Evolutionary conservation across 495 filamentous ascomycete species (phyloP), one percentile per base, ranked within the genome.

Genomic region (Lasiosphaeris hirsuta): DNA sequence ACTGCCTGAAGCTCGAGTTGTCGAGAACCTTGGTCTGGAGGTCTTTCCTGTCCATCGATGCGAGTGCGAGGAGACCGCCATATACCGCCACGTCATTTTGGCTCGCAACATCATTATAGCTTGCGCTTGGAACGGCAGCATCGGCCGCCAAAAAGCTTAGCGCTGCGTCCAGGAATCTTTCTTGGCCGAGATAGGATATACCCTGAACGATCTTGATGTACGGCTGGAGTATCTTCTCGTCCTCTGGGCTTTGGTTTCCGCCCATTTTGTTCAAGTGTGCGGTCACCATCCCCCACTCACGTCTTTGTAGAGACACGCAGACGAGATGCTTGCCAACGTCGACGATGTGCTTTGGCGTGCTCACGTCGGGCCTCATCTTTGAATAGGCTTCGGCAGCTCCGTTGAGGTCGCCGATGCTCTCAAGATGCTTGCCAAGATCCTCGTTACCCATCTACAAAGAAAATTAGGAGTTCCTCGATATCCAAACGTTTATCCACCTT

Each of bases 51-150:
- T 87, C 81, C 90, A 97, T 95, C 1, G 90, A 88, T 23, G 92
- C 92, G 15, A 98, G 84, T 1, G 94, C 92, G 57, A 92, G 88
- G 15, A 98, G 81, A 5, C 89, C 92, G 48, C 93, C 94, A 58
- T 97, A 98, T 30, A 94, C 80, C 34, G 94, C 94, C 5, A 98
- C 78, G 63, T 98, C 94, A 69, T 96, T 97, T 1, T 85, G 78
- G 14, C 85, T 89, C 44, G 90, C 76, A 8, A 96, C 78, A 44
- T 90, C 85, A 62, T 86, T 88, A 69, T 86, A 92, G 3, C 63
- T 77, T 45, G 82, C 74, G 4, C 78, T 78, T 15, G 85, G 58
- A 35, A 70, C 74, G 3, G 74, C 61, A 8, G 86, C 72, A 30
- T 76, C 73, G 1, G 82, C 83, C 19, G 73, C 60, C 13, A 97